phyloP scores from a whole-genome alignment of 179 eudicot genomes.

The Beta corolliflora region DNA sequence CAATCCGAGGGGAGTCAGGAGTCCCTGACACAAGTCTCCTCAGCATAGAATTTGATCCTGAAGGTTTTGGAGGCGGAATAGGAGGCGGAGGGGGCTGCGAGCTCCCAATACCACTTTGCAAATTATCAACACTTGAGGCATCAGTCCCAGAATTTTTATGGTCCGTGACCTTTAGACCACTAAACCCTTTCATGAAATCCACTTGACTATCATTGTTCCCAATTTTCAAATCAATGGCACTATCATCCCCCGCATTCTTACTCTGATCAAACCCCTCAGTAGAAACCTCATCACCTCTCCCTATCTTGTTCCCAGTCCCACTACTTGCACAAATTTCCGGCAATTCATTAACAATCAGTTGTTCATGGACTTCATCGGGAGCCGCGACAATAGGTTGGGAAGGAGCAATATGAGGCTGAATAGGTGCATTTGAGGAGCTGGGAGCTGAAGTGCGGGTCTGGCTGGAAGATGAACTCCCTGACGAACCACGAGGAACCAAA shows the following conservation, averaged over 20 bases:
- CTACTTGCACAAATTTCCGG: constrained; percentile 33
- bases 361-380: constrained; percentile 65
- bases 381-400: constrained; percentile 35
- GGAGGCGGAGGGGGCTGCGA: constrained; percentile 98
- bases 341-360: constrained; percentile 39
- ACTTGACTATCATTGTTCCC: constrained; percentile 37
- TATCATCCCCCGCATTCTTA: constrained; percentile 34
- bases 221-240: constrained; percentile 36
- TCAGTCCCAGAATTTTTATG: constrained; percentile 38
- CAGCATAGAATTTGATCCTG: constrained; percentile 43
- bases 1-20: constrained; percentile 63
- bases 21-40: constrained; percentile 49
- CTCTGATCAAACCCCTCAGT: constrained; percentile 34
- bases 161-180: constrained; percentile 42
- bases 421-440: constrained; percentile 33
- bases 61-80: constrained; percentile 84
- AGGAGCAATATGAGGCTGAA: constrained; percentile 40
- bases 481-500: constrained; percentile 87
- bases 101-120: constrained; percentile 38
- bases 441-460: constrained; percentile 47
- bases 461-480: constrained; percentile 64
- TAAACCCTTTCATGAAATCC: constrained; percentile 38
- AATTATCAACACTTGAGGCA: constrained; percentile 30
- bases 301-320: constrained; percentile 39
- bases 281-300: constrained; percentile 40